Evolutionary conservation across 495 filamentous ascomycete genomes (phyloP).

Genomic region (Collariella sp.): DNA sequence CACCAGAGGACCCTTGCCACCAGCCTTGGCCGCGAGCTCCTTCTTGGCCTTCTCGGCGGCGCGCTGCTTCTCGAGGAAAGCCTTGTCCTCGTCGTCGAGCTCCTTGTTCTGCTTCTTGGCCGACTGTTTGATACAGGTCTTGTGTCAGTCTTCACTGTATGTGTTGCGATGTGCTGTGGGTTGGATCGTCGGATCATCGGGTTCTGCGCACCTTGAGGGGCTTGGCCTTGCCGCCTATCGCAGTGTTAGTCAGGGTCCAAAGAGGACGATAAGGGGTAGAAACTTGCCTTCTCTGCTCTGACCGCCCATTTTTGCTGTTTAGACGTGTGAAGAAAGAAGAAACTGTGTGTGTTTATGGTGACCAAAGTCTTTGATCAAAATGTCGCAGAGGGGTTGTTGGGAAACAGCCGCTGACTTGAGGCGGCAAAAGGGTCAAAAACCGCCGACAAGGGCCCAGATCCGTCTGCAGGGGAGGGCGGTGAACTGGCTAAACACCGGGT

Average conservation of each 20-base stretch:
- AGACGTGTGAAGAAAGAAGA: not conserved
- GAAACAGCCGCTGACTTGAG: not conserved
- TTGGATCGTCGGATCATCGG: not conserved
- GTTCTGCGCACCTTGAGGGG: constrained; percentile 53
- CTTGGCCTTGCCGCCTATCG: constrained; percentile 73
- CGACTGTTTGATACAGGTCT: constrained; percentile 19
- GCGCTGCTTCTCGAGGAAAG: constrained; percentile 64
- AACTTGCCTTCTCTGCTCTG: constrained; percentile 55
- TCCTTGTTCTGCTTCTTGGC: constrained; percentile 72
- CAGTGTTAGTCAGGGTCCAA: constrained; percentile 10
- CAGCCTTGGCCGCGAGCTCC: constrained; percentile 57
- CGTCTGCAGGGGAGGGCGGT: constrained; percentile 2
- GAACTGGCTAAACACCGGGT: constrained; percentile 8
- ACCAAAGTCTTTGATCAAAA: no score
- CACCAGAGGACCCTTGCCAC: constrained; percentile 46
- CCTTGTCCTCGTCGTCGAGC: constrained; percentile 67
- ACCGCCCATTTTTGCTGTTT: constrained; percentile 49
- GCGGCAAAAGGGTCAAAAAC: not conserved
- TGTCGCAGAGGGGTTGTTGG: no score
- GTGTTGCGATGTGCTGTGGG: not conserved
- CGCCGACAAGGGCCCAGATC: not conserved
- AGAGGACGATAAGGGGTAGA: not conserved
- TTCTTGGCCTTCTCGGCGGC: constrained; percentile 71
- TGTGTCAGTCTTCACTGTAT: not conserved
- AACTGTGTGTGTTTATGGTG: no score